Evolutionary conservation across 305 asterid genomes (phyloP).

Genomic region (Andrographis paniculata): DNA sequence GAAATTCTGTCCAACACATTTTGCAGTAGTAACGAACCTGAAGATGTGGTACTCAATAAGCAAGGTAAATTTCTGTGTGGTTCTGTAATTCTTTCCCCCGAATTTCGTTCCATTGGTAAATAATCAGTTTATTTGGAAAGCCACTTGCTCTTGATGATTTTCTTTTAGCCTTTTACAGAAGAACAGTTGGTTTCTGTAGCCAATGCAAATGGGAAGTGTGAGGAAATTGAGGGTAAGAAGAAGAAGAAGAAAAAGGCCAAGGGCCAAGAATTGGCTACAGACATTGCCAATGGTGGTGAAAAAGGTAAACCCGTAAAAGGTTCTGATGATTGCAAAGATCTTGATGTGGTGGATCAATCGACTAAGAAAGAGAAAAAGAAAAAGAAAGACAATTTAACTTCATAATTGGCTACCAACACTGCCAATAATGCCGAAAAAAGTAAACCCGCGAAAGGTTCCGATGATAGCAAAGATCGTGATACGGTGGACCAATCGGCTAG

Average conservation of each 20-base stretch:
- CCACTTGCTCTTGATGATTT: slow-evolving; percentile 1
- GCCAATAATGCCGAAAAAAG: slow-evolving; percentile 14
- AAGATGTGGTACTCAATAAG: too few relatives aligned
- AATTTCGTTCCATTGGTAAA: background rate
- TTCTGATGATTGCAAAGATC: slow-evolving; percentile 5
- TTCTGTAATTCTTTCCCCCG: background rate
- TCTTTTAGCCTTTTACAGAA: slow-evolving; percentile 19
- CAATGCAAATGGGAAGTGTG: slow-evolving; percentile 23
- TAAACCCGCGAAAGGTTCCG: slow-evolving; percentile 15
- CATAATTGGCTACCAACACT: too few relatives aligned
- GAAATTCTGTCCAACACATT: too few relatives aligned
- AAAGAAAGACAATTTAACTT: too few relatives aligned
- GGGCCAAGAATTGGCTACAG: background rate
- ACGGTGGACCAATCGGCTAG: slow-evolving; percentile 20
- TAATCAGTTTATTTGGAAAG: background rate
- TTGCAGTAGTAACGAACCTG: too few relatives aligned
- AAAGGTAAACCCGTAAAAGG: slow-evolving; percentile 11
- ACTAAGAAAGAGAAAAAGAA: too few relatives aligned
- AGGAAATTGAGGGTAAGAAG: slow-evolving; percentile 32
- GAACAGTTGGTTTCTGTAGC: slow-evolving; percentile 9
- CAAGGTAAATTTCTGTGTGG: too few relatives aligned
- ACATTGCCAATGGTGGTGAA: background rate
- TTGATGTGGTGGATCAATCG: too few relatives aligned
- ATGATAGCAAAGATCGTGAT: slow-evolving; percentile 20
- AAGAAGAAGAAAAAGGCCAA: slow-evolving; percentile 41